A percentile compares a stretch with the other conserved stretches of the same genome.
Conservation (phyloP, 176 grass and related monocot genomes). For the Hordeum vulgare region MorexV3_pseudomolecules_assembly NC_058519.1:167017325-167017824, state of each 20-base stretch:
- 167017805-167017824: conserved; percentile 11
- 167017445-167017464: conserved; percentile 31
- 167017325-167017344: conserved; percentile 25
- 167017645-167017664: background rate
- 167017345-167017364: conserved; percentile 34
- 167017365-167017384: conserved; percentile 49
- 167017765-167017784: background rate
- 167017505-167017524: conserved; percentile 33
- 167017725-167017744: background rate
- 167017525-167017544: conserved; percentile 35
- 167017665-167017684: background rate
- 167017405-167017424: conserved; percentile 37
- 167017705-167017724: conserved; percentile 14
- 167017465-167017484: conserved; percentile 1
- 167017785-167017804: background rate
- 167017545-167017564: conserved; percentile 57
- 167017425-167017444: conserved; percentile 37
- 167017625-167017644: background rate
- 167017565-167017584: conserved; percentile 56
- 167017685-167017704: background rate
- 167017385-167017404: conserved; percentile 45
- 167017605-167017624: conserved; percentile 9
- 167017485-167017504: conserved; percentile 41
- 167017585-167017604: conserved; percentile 7
- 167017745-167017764: conserved; percentile 1